Conservation (phyloP, 2,329 filamentous ascomycete genomes). For the Fusarium sarcochroum region DNA sequence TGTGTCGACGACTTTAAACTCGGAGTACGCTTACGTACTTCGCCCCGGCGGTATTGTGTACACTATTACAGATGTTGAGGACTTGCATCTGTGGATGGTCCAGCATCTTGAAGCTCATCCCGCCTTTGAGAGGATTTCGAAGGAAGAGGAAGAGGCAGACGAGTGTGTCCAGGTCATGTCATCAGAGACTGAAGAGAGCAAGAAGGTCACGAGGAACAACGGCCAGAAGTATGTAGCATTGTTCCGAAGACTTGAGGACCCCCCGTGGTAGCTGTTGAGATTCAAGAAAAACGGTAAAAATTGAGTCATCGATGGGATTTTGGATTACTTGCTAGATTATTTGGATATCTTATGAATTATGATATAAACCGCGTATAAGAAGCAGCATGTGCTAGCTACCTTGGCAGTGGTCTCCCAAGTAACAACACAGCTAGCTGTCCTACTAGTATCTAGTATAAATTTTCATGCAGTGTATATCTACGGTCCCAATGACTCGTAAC, state of each 20-base stretch:
- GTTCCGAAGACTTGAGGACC: constrained; percentile 85
- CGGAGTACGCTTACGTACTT: constrained; percentile 93
- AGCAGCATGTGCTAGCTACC: not conserved
- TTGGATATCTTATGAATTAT: not conserved
- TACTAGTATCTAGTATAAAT: not conserved
- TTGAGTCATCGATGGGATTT: not conserved
- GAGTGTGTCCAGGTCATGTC: constrained; percentile 81
- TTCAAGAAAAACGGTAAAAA: constrained; percentile 4
- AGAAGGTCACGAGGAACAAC: constrained; percentile 93
- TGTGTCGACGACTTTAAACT: constrained; percentile 87
- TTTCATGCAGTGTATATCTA: not conserved
- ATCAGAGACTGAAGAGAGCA: constrained; percentile 93
- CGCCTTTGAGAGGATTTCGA: constrained; percentile 81
- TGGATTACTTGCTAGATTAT: not conserved
- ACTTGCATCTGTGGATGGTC: constrained; percentile 94
- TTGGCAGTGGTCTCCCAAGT: not conserved
- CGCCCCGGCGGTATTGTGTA: constrained; percentile 89
- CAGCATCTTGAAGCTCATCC: constrained; percentile 84
- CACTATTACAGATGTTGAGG: constrained; percentile 97
- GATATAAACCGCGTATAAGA: not conserved
- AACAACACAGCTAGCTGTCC: not conserved
- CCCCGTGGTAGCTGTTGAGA: constrained; percentile 72
- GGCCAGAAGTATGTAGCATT: constrained; percentile 93
- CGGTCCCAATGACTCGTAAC: too few species aligned
- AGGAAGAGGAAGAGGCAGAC: constrained; percentile 77